Evolutionary conservation across 1,284 basidiomycete genomes (phyloP), one percentile per base, ranked within the genome.

Genomic region (Coniophora puteana): DNA sequence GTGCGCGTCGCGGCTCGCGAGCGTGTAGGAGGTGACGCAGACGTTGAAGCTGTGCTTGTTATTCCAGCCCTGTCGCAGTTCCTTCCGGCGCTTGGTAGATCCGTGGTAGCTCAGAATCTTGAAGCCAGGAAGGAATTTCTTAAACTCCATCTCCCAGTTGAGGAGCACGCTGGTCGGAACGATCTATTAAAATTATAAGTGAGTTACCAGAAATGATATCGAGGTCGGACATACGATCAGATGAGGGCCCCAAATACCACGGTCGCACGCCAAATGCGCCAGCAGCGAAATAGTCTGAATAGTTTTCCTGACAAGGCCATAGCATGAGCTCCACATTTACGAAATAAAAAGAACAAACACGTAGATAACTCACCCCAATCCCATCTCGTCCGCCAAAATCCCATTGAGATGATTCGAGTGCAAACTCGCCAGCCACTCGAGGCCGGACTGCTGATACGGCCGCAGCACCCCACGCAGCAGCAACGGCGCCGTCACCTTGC

Each of bases 61-160:
- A 57, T 89, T 87, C 95, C 95, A 98, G 10, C 95, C 95, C 46
- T 89, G 80, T 8, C 94, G 83, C 35, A 95, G 80, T 52, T 96
- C 93, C 61, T 94, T 95, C 38, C 94, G 84, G 45, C 93, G 89
- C 63, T 92, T 93, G 43, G 89, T 87, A 35, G 76, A 82, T 22
- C 94, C 94, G 56, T 96, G 93, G 66, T 97, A 98, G 44, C 90
- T 89, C 26, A 98, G 70, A 42, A 91, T 82, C 53, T 83, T 89
- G 74, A 97, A 94, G 1, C 93, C 94, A 0, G 94, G 94, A 3
- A 97, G 70, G 59, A 97, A 97, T 65, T 96, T 96, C 65, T 97
- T 96, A 73, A 97, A 97, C 62, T 97, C 94, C 89, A 97, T 95
- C 62, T 96, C 94, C 94, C 94, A 98, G 59, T 98, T 97, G 44